Conservation (phyloP, 2,329 filamentous ascomycete species). For the Cercospora sojina region DNA sequence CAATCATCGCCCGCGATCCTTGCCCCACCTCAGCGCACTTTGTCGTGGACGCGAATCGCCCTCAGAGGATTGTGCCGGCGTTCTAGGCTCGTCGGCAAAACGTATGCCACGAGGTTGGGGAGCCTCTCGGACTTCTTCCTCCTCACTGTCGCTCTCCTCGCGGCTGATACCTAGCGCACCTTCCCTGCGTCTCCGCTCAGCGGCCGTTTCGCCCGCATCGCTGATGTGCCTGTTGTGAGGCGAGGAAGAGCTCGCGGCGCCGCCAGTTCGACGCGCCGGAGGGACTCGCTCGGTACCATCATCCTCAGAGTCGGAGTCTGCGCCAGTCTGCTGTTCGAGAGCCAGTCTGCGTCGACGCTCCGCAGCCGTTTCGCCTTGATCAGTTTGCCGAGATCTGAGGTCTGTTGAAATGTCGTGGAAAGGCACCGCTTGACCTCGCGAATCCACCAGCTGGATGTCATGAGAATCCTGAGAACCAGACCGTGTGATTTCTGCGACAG, state of each 20-base stretch:
- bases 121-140: slow-evolving; percentile 33
- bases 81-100: slow-evolving; percentile 30
- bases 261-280: slow-evolving; percentile 19
- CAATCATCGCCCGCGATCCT: slow-evolving; percentile 29
- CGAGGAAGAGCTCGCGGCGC: slow-evolving; percentile 11
- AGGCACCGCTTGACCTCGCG: slow-evolving; percentile 47
- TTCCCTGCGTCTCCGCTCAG: slow-evolving; percentile 70
- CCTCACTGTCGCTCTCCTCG: slow-evolving; percentile 53
- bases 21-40: slow-evolving; percentile 35
- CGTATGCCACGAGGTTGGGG: slow-evolving; percentile 28
- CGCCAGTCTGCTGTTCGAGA: slow-evolving; percentile 25
- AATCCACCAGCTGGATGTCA: slow-evolving; percentile 47
- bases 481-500: slow-evolving; percentile 34
- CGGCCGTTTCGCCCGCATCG: slow-evolving; percentile 65
- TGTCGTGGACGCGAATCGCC: slow-evolving; percentile 23
- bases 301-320: slow-evolving; percentile 40
- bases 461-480: slow-evolving; percentile 44
- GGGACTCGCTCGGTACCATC: slow-evolving; percentile 42
- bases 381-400: slow-evolving; percentile 26
- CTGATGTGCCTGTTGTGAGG: slow-evolving; percentile 27
- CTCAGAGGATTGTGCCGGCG: slow-evolving; percentile 5
- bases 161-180: slow-evolving; percentile 66
- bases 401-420: slow-evolving; percentile 47
- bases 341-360: slow-evolving; percentile 47
- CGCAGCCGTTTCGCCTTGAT: slow-evolving; percentile 39